These are phyloP conservation scores for Kazachstania sp. DNA, from an alignment of 1,139 yeast species.

Conservation along the genomic window DNA sequence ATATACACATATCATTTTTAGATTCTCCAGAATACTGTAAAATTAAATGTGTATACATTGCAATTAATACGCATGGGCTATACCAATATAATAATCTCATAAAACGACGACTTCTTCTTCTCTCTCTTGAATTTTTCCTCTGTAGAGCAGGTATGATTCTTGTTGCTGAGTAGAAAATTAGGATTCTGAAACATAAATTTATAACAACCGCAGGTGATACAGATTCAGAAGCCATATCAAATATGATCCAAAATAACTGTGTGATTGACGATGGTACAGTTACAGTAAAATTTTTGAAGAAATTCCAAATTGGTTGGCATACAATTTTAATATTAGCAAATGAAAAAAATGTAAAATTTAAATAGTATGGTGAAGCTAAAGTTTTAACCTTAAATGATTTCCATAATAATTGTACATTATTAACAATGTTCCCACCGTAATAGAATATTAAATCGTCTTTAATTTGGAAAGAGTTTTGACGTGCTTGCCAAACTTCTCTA, in stretches of 20 bases:
- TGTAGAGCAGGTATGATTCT: slow-evolving; percentile 80
- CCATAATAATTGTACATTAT: slow-evolving; percentile 23
- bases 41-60: slow-evolving; percentile 89
- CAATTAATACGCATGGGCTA: slow-evolving; percentile 88
- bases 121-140: slow-evolving; percentile 25
- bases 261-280: slow-evolving; percentile 37
- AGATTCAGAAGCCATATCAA: slow-evolving; percentile 63
- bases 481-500: slow-evolving; percentile 32
- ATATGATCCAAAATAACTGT: slow-evolving; percentile 47
- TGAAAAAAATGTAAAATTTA: slow-evolving; percentile 13
- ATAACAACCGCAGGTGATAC: slow-evolving; percentile 75
- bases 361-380: slow-evolving; percentile 14
- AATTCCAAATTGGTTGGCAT: slow-evolving; percentile 35
- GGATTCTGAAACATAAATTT: slow-evolving; percentile 73
- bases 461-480: slow-evolving; percentile 22
- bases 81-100: slow-evolving; percentile 69
- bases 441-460: slow-evolving; percentile 27
- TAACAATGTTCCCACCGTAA: slow-evolving; percentile 20
- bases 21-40: slow-evolving; percentile 80
- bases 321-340: slow-evolving; percentile 27
- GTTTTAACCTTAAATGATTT: slow-evolving; percentile 17
- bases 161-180: slow-evolving; percentile 88
- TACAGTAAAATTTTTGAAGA: slow-evolving; percentile 39
- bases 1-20: slow-evolving; percentile 46
- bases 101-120: slow-evolving; percentile 33